Base-by-base conservation (phyloP, 306 rosid species). In the Rosa multiflora region DNA sequence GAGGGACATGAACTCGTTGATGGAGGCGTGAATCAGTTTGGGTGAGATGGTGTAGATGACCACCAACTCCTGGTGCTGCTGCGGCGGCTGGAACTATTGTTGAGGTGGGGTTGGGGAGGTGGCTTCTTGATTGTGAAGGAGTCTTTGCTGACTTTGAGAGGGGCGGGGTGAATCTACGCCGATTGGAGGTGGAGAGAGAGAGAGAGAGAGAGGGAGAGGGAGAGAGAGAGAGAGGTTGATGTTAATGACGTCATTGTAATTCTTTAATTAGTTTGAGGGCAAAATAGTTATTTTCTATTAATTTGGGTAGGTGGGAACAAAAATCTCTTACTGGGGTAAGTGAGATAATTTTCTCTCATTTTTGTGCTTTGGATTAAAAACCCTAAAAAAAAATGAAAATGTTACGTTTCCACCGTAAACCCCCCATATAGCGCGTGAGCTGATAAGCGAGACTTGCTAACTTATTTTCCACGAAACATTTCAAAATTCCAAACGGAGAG, bases 1-100 rank as follows among this genome's bases (percentile, higher is more conserved):
- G 14, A 88, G 73, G 84, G 94, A 89, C 98, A 90, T 91, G 92
- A 95, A 95, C 48, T 95, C 86, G 63, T 23, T 80, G 70, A 76
- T 92, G 1, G 86, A 39, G 72, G 92, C 82, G 70, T 91, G 91
- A 79, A 89, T 86, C 76, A 87, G 92, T 81, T 91, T 91, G 1
- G 99, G 99, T 43, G 99, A 95, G 7, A 95, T 91, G 48, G 92
- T 80, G 90, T 95, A 95, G 83, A 95, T 95, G 32, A 95, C 91
- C 21, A 91, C 58, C 0, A 96, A 98, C 74, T 94, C 79, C 0
- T 80, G 79, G 13, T 67, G 79, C 61, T 83, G 88, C 39, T 67
- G 35, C 7, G 21, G 58, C 0, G 14, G 70, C 46, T 23, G 70
- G 10, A 39, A n/a, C 1, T 48, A 72, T 1, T 11, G 77, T 0